Percentiles rank a stretch among this genome's conserved stretches.
phyloP scores from a whole-genome alignment of 2,329 filamentous ascomycete species.

The Apiospora hydei region DNA sequence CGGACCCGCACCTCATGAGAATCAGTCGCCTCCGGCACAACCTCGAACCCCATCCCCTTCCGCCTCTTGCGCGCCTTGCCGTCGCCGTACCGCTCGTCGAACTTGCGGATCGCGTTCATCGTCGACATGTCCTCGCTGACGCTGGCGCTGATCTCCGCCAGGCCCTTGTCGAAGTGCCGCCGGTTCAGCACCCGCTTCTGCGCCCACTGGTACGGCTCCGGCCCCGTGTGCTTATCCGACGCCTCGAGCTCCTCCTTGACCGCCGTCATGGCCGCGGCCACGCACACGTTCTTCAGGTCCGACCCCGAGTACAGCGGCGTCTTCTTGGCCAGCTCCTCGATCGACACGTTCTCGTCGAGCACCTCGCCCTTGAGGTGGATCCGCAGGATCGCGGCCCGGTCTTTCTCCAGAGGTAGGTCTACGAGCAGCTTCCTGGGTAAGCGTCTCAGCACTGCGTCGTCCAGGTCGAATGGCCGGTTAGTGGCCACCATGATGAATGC shows the following conservation, averaged over 20 bases:
- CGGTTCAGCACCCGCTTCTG: constrained; percentile 69
- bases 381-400: constrained; percentile 72
- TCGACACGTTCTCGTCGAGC: constrained; percentile 66
- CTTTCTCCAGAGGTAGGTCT: constrained; percentile 72
- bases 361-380: constrained; percentile 75
- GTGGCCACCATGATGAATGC: constrained; percentile 99
- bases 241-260: constrained; percentile 73
- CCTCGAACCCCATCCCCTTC: constrained; percentile 66
- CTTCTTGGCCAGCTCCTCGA: constrained; percentile 67
- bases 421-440: constrained; percentile 76
- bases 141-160: constrained; percentile 89
- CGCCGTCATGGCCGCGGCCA: constrained; percentile 80
- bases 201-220: constrained; percentile 66
- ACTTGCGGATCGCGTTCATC: constrained; percentile 86
- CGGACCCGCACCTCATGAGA: constrained; percentile 54
- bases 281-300: constrained; percentile 83
- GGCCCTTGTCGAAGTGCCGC: constrained; percentile 83
- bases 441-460: constrained; percentile 83
- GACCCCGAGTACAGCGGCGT: constrained; percentile 84
- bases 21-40: constrained; percentile 48
- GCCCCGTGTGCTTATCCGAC: constrained; percentile 43
- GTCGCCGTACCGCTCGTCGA: constrained; percentile 95
- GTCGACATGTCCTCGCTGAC: constrained; percentile 94
- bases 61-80: constrained; percentile 68
- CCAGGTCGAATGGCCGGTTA: constrained; percentile 93